phyloP scores from a whole-genome alignment of 176 grass and related monocot species.

The Thinopyrum elongatum region DNA sequence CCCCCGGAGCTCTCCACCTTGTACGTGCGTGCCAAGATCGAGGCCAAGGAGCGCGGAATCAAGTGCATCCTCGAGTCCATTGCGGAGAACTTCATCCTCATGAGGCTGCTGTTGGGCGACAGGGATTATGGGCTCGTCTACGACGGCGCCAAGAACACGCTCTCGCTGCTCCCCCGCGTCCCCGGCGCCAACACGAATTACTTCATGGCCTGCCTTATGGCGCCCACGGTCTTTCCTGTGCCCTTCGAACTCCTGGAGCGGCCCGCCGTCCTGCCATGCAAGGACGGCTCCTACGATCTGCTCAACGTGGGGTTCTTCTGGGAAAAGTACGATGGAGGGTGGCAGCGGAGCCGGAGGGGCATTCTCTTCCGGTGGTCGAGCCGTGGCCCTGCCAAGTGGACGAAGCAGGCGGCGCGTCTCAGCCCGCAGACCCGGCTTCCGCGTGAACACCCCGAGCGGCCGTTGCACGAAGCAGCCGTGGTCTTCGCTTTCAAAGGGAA shows the following conservation, averaged over 20 bases:
- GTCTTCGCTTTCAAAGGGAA: background rate
- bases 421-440: background rate
- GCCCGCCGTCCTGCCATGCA: too few relatives aligned
- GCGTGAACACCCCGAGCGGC: background rate
- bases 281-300: too few relatives aligned
- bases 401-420: background rate
- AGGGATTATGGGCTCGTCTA: background rate
- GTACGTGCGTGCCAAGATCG: background rate
- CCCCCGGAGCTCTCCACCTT: slow-evolving; percentile 12
- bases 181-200: too few relatives aligned
- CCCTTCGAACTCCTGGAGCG: too few relatives aligned
- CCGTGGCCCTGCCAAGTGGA: background rate
- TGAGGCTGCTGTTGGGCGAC: background rate
- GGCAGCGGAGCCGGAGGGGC: too few relatives aligned
- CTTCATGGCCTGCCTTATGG: too few relatives aligned
- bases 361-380: too few relatives aligned
- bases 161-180: too few relatives aligned
- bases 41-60: background rate
- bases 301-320: too few relatives aligned
- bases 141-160: too few relatives aligned
- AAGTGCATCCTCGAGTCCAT: background rate
- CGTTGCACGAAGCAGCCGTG: background rate
- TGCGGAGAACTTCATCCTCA: background rate
- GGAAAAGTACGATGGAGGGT: too few relatives aligned
- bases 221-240: too few relatives aligned